These are phyloP conservation scores for Kwoniella botswanensis DNA, from an alignment of 768 basidiomycete species.

Conservation along the genomic window DNA sequence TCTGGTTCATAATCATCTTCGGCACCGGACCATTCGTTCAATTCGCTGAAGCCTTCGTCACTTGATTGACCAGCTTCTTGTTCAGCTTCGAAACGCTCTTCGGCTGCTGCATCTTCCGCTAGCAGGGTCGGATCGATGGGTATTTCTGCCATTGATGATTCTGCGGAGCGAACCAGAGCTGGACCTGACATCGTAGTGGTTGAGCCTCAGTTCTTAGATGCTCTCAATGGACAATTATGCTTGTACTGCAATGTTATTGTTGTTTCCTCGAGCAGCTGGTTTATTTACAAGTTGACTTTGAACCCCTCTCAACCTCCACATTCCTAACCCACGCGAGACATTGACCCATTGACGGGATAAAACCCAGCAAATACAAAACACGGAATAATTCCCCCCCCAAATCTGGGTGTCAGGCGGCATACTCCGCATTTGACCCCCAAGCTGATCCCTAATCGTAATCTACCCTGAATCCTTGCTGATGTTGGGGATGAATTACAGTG, in stretches of 20 bases:
- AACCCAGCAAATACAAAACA: slow-evolving; percentile 2
- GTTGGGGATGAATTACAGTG: slow-evolving; percentile 10
- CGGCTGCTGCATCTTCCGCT: slow-evolving; percentile 21
- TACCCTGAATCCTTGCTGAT: slow-evolving; percentile 10
- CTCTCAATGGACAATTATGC: background rate
- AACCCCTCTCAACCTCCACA: slow-evolving; percentile 11
- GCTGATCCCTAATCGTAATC: background rate
- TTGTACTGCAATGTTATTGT: background rate
- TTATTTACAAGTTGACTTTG: slow-evolving; percentile 16
- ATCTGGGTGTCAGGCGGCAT: background rate
- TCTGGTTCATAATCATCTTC: slow-evolving; percentile 9
- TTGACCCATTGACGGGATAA: slow-evolving; percentile 6
- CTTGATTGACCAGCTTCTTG: slow-evolving; percentile 11
- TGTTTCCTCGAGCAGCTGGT: background rate
- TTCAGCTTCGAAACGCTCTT: slow-evolving; percentile 12
- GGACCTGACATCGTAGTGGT: slow-evolving; percentile 1
- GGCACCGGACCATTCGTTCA: slow-evolving; percentile 11
- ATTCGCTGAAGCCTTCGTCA: slow-evolving; percentile 10
- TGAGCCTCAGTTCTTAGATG: background rate
- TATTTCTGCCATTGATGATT: slow-evolving; percentile 15
- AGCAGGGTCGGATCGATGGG: slow-evolving; percentile 21
- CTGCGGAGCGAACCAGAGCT: slow-evolving; percentile 3
- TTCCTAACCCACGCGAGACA: background rate
- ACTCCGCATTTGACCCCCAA: background rate
- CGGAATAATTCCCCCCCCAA: background rate